Base-by-base conservation (phyloP, 345 rosid species). In the Salix caprea region DNA sequence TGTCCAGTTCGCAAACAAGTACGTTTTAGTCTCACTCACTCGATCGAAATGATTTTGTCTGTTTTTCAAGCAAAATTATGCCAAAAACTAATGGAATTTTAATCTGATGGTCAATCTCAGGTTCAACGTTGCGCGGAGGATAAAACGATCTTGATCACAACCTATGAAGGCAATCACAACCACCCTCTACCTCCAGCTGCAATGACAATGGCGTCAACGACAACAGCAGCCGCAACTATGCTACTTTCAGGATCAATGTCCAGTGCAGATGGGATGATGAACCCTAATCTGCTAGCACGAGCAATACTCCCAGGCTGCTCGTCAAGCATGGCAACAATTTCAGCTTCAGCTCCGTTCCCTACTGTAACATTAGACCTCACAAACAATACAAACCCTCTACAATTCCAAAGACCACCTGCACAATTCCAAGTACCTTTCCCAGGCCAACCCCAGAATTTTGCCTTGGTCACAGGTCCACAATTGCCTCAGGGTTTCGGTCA, bases 61-160 rank as follows among this genome's bases (percentile, higher is more conserved):
- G 8, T 12, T 16, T 10, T 19, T 4, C 62, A 8, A 36, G 23
- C 11, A 58, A 37, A 58, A 26, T 26, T 37, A 34, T 10, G 23
- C 37, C 34, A n/a, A 66, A 70, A 66, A 68, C 80, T 66, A 9
- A 78, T 19, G 36, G 12, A 7, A 24, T 14, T 14, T 6, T 56
- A 15, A 2, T 40, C 18, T 65, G 19, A 5, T 60, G 11, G 14
- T 65, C 4, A 23, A 62, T 73, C 64, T 50, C 79, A 91, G 97
- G 99, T 96, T 69, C 99, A 96, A 80, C 91, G 99, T 4, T 96
- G 99, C 26, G 98, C 99, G 0, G 99, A 96, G 36, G 99, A 96
- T 50, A 77, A 89, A 69, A 77, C 98, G 5, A 89, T 96, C 39
- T 77, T 96, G 79, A 92, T 93, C 71, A 96, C 99, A 6, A 96